Evolutionary conservation across 441 rosid species (phyloP).

Genomic region (Mallotus japonicus): DNA sequence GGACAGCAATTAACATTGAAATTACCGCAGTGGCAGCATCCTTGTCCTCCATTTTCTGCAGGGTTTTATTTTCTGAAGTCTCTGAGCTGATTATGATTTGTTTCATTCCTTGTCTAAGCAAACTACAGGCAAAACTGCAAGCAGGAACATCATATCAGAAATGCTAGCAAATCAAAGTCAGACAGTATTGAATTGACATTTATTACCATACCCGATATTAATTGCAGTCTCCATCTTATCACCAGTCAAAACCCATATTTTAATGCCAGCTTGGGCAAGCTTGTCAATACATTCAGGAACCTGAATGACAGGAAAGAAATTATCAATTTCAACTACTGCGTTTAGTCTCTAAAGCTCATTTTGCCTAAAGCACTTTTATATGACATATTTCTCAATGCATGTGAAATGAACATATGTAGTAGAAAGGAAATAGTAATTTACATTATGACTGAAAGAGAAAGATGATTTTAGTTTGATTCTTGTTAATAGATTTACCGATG

Average conservation of each 20-base stretch:
- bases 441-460: background rate
- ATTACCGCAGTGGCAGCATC: slow-evolving; percentile 57
- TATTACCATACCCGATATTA: slow-evolving; percentile 72
- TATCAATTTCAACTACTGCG: slow-evolving; percentile 1
- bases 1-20: slow-evolving; percentile 7
- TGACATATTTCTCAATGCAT: background rate
- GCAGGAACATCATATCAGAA: slow-evolving; percentile 24
- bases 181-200: slow-evolving; percentile 11
- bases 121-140: slow-evolving; percentile 91
- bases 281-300: slow-evolving; percentile 98
- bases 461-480: slow-evolving; percentile 3
- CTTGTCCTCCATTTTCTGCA: slow-evolving; percentile 69
- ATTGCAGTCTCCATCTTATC: slow-evolving; percentile 99
- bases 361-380: background rate
- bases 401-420: background rate
- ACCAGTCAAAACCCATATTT: slow-evolving; percentile 96
- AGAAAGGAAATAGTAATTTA: background rate
- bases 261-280: slow-evolving; percentile 96
- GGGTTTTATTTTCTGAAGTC: slow-evolving; percentile 52
- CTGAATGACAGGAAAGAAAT: slow-evolving; percentile 33
- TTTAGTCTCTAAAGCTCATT: slow-evolving; percentile 5
- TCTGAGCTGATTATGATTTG: slow-evolving; percentile 83
- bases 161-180: slow-evolving; percentile 28
- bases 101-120: slow-evolving; percentile 91
- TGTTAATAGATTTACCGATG: background rate